Percentiles rank a stretch among this genome's conserved stretches.
Conservation (phyloP, 257 asterid species). For the Leonotis leonurus region DNA sequence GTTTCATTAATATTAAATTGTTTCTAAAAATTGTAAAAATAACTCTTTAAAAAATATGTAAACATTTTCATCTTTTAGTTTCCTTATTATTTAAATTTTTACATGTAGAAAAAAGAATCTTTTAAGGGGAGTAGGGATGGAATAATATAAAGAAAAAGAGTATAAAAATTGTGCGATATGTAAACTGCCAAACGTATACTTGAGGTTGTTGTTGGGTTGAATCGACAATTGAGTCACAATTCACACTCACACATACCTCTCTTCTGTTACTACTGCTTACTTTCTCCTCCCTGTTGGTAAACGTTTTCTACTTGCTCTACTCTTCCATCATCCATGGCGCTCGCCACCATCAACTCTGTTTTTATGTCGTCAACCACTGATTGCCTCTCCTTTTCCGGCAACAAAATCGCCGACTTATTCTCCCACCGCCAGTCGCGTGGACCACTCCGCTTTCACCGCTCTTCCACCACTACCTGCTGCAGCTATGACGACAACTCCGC, state of each 20-base stretch:
- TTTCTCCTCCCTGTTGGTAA: neutral
- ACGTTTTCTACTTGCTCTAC: neutral
- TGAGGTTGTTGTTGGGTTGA: too few relatives aligned
- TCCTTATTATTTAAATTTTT: too few relatives aligned
- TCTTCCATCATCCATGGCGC: slow-evolving; percentile 38
- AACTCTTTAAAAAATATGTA: too few relatives aligned
- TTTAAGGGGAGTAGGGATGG: too few relatives aligned
- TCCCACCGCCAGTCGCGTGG: slow-evolving; percentile 19
- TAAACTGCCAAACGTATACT: neutral
- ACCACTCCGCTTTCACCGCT: slow-evolving; percentile 21
- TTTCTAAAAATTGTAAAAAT: too few relatives aligned
- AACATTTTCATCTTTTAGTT: too few relatives aligned
- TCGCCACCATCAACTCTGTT: slow-evolving; percentile 33
- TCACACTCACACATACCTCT: neutral
- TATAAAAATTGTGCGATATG: too few relatives aligned
- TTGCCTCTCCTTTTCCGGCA: slow-evolving; percentile 38
- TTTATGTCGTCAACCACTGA: slow-evolving; percentile 30
- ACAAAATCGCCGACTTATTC: slow-evolving; percentile 29
- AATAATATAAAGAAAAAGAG: too few relatives aligned
- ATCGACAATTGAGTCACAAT: too few relatives aligned
- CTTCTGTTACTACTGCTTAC: neutral
- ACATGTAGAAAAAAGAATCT: too few relatives aligned
- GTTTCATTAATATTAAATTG: too few relatives aligned
- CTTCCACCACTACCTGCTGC: slow-evolving; percentile 15
- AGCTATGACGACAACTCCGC: slow-evolving; percentile 11